These are phyloP conservation scores for Aurifilum marmelostoma DNA, from an alignment of 2,329 filamentous ascomycete species.

Conservation along the genomic window DNA sequence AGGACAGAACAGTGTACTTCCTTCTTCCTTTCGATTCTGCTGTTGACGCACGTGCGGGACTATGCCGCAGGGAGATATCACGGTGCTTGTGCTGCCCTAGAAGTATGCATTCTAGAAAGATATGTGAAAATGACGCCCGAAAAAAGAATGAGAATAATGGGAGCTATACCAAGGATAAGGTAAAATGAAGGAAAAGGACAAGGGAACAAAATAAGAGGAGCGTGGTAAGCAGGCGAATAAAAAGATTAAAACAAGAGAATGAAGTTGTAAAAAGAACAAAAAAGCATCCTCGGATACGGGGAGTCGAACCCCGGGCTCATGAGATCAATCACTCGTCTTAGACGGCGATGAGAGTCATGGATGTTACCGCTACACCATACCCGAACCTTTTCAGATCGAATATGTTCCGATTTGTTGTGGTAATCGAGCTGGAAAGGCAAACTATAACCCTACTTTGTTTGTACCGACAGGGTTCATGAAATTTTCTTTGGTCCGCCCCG, in stretches of 20 bases:
- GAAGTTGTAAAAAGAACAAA: not conserved
- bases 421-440: not conserved
- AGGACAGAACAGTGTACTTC: not conserved
- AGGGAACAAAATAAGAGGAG: too few species aligned
- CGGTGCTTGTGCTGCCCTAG: too few species aligned
- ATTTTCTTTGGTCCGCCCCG: too few species aligned
- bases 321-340: slow-evolving; percentile 9
- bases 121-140: too few species aligned
- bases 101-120: too few species aligned
- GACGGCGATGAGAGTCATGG: slow-evolving; percentile 3
- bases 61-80: too few species aligned
- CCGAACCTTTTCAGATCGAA: not conserved
- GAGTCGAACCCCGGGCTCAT: slow-evolving; percentile 13
- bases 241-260: not conserved
- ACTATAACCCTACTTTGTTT: not conserved
- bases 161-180: too few species aligned
- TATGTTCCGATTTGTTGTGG: not conserved
- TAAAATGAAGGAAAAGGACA: too few species aligned
- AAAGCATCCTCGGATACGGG: slow-evolving; percentile 5
- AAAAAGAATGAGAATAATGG: too few species aligned
- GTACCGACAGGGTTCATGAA: too few species aligned
- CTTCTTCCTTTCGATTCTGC: not conserved
- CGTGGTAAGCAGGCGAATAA: too few species aligned
- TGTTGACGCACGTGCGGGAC: not conserved
- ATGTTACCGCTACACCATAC: slow-evolving; percentile 14